Base-by-base conservation (phyloP, 352 stramenopile species). In the Elongisporangium undulatum region DNA sequence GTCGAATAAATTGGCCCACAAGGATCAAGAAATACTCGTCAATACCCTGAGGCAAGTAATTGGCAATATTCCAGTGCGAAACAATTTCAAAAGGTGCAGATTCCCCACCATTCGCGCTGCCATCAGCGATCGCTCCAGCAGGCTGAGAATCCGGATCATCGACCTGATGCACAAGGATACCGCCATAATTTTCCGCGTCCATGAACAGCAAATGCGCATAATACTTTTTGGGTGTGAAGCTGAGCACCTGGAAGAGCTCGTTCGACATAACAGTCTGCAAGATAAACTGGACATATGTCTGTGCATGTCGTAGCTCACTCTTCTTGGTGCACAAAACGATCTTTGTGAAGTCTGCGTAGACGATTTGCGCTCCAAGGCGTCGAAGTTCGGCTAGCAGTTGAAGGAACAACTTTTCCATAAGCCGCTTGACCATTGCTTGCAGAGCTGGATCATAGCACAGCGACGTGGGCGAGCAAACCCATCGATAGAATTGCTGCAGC, bases 111-210 rank as follows among this genome's bases (percentile, higher is more conserved):
- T 71, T 60, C 0, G 64, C 61, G 0, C 73, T 56, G 45, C 68
- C 57, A 2, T 81, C 69, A 5, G 69, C 66, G 5, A 76, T 66
- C 8, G 49, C 48, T 0, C 39, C 56, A 16, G 71, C 66, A 20
- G 69, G 63, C 50, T 75, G 64, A 45, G 34, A 45, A 45, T 61
- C 57, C 16, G 53, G 19, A 41, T 67, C 60, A 20, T 65, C 51
- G 39, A 61, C 54, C 3, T 34, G 58, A 41, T 82, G 67, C 26
- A 98, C 79, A 49, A 96, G 59, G 62, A 99, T 85, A 49, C 88
- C 96, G 34, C 94, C 95, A 61, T 97, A 99, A 63, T 99, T 99
- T 60, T 98, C 92, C 13, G 95, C 85, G 68, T 99, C 95, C 26
- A 98, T 62, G 61, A 98, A 99, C 12, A 99, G 68, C 22, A 98